Evolutionary conservation across 2,329 filamentous ascomycete genomes (phyloP).

Genomic region (Tolypocladium cylindrosporum): DNA sequence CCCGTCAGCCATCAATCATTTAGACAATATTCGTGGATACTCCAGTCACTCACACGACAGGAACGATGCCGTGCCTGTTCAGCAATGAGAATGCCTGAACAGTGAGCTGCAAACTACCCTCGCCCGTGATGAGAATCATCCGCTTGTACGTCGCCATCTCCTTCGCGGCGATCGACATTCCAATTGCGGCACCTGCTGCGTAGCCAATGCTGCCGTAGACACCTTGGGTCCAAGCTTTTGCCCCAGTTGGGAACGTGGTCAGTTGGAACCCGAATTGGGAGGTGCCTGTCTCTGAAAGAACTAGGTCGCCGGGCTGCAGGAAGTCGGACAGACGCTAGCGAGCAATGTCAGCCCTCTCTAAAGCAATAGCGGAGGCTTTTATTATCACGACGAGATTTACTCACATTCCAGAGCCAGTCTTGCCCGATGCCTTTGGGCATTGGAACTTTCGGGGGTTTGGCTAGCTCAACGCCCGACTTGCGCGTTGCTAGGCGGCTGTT

Average conservation of each 20-base stretch:
- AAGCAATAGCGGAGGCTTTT: neutral
- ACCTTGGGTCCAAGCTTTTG: conserved; percentile 9
- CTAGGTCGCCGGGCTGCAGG: conserved; percentile 8
- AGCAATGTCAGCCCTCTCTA: neutral
- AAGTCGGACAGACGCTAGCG: neutral
- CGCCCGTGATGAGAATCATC: conserved; percentile 12
- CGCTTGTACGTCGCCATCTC: conserved; percentile 7
- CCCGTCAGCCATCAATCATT: neutral
- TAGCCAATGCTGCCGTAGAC: conserved; percentile 14
- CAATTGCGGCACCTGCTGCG: conserved; percentile 9
- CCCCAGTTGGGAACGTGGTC: conserved; percentile 5
- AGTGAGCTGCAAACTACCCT: conserved; percentile 6
- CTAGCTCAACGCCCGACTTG: neutral
- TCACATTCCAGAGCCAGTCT: neutral
- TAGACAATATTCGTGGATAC: neutral
- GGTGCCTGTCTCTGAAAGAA: conserved; percentile 12
- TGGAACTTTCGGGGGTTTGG: neutral
- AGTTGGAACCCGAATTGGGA: conserved; percentile 7
- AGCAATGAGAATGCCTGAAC: neutral
- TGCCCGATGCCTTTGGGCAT: neutral
- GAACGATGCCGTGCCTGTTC: neutral
- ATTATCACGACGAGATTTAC: neutral
- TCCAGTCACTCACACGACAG: neutral
- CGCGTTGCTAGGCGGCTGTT: neutral
- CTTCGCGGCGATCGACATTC: conserved; percentile 9